Percentiles rank a stretch among this genome's conserved stretches.
Conservation (phyloP, 2,329 filamentous ascomycete genomes). For the Cladosporium sp. region DNA sequence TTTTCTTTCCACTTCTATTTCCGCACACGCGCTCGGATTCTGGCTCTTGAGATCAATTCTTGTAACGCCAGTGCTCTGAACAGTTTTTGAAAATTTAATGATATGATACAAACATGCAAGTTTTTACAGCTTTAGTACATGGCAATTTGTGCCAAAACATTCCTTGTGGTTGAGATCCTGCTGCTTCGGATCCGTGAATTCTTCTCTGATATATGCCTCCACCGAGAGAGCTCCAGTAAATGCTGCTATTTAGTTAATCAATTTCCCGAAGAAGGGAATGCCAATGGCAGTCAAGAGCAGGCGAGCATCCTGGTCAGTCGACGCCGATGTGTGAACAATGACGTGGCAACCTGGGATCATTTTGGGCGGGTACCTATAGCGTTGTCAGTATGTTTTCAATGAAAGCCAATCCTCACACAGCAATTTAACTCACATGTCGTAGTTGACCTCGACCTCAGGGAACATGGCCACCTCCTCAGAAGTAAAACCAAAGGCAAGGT, state of each 20-base stretch:
- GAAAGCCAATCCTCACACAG: neutral
- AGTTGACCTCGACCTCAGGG: slow-evolving; percentile 93
- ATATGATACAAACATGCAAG: slow-evolving; percentile 5
- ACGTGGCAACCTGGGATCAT: slow-evolving; percentile 87
- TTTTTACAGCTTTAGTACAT: slow-evolving; percentile 8
- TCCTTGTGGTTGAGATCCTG: neutral
- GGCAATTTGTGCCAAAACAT: neutral
- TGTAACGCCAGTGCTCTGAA: neutral
- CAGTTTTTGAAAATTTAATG: neutral
- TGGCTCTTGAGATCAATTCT: neutral
- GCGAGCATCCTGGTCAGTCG: slow-evolving; percentile 80
- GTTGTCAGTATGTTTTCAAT: slow-evolving; percentile 21
- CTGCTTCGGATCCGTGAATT: neutral
- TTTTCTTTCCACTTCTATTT: neutral
- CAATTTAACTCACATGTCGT: slow-evolving; percentile 71
- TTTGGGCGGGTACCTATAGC: slow-evolving; percentile 62
- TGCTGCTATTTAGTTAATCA: slow-evolving; percentile 50
- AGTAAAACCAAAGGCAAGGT: slow-evolving; percentile 79
- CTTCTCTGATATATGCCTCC: neutral
- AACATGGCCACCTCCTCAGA: slow-evolving; percentile 78
- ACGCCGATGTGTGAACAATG: slow-evolving; percentile 80
- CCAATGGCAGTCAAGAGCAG: slow-evolving; percentile 72
- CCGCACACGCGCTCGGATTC: neutral
- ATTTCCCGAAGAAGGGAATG: slow-evolving; percentile 80
- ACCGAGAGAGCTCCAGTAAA: neutral